Evolutionary conservation across 768 basidiomycete genomes (phyloP).

Genomic region (Mycena sanguinolenta): DNA sequence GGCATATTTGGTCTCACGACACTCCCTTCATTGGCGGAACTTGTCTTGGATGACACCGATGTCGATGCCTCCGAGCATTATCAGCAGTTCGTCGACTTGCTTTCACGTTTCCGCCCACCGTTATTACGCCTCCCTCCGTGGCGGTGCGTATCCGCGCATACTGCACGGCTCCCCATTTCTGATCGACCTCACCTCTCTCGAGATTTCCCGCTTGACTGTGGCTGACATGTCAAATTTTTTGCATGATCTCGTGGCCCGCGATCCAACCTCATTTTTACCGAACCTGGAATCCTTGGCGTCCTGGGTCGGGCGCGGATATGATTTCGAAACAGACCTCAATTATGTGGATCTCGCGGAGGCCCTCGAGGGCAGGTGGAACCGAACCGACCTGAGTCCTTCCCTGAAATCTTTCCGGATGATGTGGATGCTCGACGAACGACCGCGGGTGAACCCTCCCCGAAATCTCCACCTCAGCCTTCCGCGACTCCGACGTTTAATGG

Average conservation of each 20-base stretch:
- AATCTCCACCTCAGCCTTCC: not conserved
- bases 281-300: not conserved
- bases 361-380: not conserved
- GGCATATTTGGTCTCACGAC: no score
- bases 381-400: no score
- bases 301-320: not conserved
- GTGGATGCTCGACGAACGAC: not conserved
- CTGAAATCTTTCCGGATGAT: not conserved
- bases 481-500: not conserved
- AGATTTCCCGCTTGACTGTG: not conserved
- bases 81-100: not conserved
- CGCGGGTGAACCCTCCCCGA: not conserved
- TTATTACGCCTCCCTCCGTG: not conserved
- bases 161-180: not conserved
- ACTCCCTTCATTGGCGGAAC: not conserved
- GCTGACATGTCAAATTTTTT: not conserved
- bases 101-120: not conserved
- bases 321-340: not conserved
- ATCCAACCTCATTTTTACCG: no score
- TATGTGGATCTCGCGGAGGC: not conserved
- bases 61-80: no score
- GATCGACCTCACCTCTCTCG: not conserved
- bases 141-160: not conserved
- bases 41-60: not conserved
- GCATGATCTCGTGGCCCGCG: not conserved